These are phyloP conservation scores for Angomonas desouzai DNA, from an alignment of 208 protist genomes.

Conservation along the genomic window DNA sequence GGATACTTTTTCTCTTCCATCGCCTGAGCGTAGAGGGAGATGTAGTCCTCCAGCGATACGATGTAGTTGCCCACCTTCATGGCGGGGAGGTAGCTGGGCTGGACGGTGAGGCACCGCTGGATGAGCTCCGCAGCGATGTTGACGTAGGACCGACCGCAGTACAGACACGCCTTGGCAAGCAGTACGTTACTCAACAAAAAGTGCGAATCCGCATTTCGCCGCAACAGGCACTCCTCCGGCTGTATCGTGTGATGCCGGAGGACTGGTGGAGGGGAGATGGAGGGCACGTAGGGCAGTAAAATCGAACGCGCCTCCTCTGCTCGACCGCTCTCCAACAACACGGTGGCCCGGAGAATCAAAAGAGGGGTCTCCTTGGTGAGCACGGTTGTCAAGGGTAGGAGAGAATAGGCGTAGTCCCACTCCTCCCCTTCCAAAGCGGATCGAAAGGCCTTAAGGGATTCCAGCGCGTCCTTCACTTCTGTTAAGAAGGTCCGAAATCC, in stretches of 20 bases:
- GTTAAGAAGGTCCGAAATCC: not conserved
- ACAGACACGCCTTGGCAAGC: constrained; percentile 72
- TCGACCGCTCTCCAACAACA: constrained; percentile 43
- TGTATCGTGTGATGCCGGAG: constrained; percentile 6
- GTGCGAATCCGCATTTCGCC: constrained; percentile 44
- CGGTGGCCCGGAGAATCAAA: constrained; percentile 50
- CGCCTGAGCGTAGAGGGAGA: constrained; percentile 24
- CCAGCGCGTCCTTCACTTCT: constrained; percentile 3
- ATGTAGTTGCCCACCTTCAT: constrained; percentile 65
- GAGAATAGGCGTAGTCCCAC: constrained; percentile 30
- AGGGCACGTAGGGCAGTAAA: constrained; percentile 67
- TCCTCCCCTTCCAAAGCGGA: constrained; percentile 22
- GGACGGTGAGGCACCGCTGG: constrained; percentile 51
- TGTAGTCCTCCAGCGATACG: constrained; percentile 51
- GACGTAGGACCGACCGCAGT: constrained; percentile 65
- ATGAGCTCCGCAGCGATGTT: constrained; percentile 68
- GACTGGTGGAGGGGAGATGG: constrained; percentile 34
- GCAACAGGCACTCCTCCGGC: constrained; percentile 36
- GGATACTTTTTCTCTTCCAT: constrained; percentile 27
- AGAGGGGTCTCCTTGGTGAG: constrained; percentile 48
- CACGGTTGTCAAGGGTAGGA: constrained; percentile 14
- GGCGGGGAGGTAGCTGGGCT: constrained; percentile 51
- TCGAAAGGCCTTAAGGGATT: constrained; percentile 36
- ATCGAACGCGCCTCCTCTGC: constrained; percentile 42
- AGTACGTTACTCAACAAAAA: constrained; percentile 62